Evolutionary conservation across 352 stramenopile genomes (phyloP).

Genomic region (Phytophthora lateralis): DNA sequence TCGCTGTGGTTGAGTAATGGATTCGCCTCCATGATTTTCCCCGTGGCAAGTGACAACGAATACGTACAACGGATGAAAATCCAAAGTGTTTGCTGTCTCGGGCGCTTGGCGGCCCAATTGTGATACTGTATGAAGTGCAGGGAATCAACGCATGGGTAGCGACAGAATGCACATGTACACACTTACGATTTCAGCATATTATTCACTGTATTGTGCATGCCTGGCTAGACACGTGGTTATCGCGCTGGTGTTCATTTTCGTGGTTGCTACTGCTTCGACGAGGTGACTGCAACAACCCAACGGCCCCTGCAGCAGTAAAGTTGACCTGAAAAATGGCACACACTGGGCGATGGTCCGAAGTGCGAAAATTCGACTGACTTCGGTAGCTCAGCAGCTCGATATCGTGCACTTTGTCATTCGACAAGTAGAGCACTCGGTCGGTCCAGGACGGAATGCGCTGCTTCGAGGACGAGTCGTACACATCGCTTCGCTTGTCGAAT

Average conservation of each 20-base stretch:
- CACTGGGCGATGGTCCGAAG: conserved; percentile 78
- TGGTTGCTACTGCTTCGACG: conserved; percentile 8
- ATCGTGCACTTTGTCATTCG: conserved; percentile 55
- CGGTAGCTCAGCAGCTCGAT: conserved; percentile 69
- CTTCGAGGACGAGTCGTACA: conserved; percentile 95
- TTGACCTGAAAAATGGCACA: conserved; percentile 66
- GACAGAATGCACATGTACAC: neutral
- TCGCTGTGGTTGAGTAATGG: conserved; percentile 23
- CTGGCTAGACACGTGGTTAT: conserved; percentile 24
- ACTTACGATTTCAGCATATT: neutral
- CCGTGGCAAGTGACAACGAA: conserved; percentile 22
- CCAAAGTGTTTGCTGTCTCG: conserved; percentile 13
- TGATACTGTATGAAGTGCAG: neutral
- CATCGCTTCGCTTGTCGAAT: conserved; percentile 92
- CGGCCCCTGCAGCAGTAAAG: conserved; percentile 27
- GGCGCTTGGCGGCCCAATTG: neutral
- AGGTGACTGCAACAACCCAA: conserved; percentile 7
- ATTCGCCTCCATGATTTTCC: conserved; percentile 30
- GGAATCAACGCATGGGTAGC: too few species aligned
- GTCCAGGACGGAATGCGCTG: conserved; percentile 96
- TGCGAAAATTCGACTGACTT: conserved; percentile 70
- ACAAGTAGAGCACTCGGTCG: conserved; percentile 92
- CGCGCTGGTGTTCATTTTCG: neutral
- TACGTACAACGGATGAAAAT: conserved; percentile 40
- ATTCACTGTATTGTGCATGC: conserved; percentile 22